These are phyloP conservation scores for Candida corydali DNA, from an alignment of 805 yeast species.

Conservation along the genomic window DNA sequence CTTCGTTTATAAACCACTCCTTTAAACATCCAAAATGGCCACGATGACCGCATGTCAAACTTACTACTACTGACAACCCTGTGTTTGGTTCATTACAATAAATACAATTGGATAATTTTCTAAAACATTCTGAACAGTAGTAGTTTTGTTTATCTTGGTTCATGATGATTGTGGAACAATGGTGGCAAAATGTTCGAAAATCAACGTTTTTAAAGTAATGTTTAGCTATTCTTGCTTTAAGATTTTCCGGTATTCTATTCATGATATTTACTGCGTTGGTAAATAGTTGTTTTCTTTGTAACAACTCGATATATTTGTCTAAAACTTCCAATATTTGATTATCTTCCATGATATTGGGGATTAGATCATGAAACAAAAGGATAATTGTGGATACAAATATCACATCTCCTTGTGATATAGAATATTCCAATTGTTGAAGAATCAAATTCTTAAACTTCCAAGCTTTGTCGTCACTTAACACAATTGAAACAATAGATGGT, in stretches of 20 bases:
- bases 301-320: slow-evolving; percentile 48
- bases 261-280: slow-evolving; percentile 55
- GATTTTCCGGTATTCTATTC: slow-evolving; percentile 33
- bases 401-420: slow-evolving; percentile 60
- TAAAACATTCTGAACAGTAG: slow-evolving; percentile 76
- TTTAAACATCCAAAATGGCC: slow-evolving; percentile 80
- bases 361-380: slow-evolving; percentile 43
- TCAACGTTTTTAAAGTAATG: slow-evolving; percentile 32
- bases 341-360: slow-evolving; percentile 18
- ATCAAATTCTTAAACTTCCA: slow-evolving; percentile 56
- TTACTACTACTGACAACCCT: slow-evolving; percentile 58
- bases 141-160: slow-evolving; percentile 53
- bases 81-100: slow-evolving; percentile 74
- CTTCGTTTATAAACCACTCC: slow-evolving; percentile 68
- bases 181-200: slow-evolving; percentile 51
- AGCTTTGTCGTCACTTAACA: slow-evolving; percentile 30
- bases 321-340: slow-evolving; percentile 50
- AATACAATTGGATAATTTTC: slow-evolving; percentile 62
- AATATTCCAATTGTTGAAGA: slow-evolving; percentile 48
- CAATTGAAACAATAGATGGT: slow-evolving; percentile 4
- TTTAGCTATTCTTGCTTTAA: slow-evolving; percentile 19
- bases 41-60: slow-evolving; percentile 76
- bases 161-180: slow-evolving; percentile 54
- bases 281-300: slow-evolving; percentile 49
- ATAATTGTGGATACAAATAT: slow-evolving; percentile 56